A percentile compares a stretch with the other conserved stretches of the same genome.
phyloP scores from a whole-genome alignment of 805 yeast species.

The Scheffersomyces coipomensis region DNA sequence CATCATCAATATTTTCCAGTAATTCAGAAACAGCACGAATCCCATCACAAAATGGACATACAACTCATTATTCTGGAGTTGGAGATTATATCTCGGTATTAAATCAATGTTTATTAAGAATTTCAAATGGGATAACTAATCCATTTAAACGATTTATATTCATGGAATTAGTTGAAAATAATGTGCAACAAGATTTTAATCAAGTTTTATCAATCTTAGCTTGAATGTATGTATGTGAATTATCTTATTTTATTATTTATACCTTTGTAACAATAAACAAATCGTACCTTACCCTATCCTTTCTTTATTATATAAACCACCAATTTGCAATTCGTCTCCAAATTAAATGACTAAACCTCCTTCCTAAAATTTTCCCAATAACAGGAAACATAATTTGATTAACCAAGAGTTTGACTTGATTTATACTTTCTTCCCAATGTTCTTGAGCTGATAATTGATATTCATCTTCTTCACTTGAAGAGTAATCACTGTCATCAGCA shows the following conservation, averaged over 20 bases:
- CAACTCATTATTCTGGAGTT: too few relatives aligned
- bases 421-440: slow-evolving; percentile 72
- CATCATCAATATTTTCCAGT: slow-evolving; percentile 35
- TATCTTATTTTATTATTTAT: too few relatives aligned
- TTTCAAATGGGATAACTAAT: slow-evolving; percentile 35
- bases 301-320: too few relatives aligned
- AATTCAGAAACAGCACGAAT: too few relatives aligned
- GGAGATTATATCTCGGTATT: slow-evolving; percentile 10
- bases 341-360: slow-evolving; percentile 49
- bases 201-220: not conserved
- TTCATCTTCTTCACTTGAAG: slow-evolving; percentile 8
- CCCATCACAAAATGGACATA: too few relatives aligned
- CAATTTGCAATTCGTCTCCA: slow-evolving; percentile 38
- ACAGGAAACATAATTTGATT: slow-evolving; percentile 63
- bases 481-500: slow-evolving; percentile 14
- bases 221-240: too few relatives aligned
- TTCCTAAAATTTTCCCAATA: slow-evolving; percentile 65
- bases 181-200: slow-evolving; percentile 19
- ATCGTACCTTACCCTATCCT: too few relatives aligned
- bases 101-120: slow-evolving; percentile 23
- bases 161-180: slow-evolving; percentile 28
- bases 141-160: slow-evolving; percentile 33
- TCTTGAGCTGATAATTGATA: slow-evolving; percentile 51
- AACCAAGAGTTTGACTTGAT: slow-evolving; percentile 56
- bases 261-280: too few relatives aligned